phyloP scores from a whole-genome alignment of 116 monocot genomes.

The Dioscorea cayenensis region DNA sequence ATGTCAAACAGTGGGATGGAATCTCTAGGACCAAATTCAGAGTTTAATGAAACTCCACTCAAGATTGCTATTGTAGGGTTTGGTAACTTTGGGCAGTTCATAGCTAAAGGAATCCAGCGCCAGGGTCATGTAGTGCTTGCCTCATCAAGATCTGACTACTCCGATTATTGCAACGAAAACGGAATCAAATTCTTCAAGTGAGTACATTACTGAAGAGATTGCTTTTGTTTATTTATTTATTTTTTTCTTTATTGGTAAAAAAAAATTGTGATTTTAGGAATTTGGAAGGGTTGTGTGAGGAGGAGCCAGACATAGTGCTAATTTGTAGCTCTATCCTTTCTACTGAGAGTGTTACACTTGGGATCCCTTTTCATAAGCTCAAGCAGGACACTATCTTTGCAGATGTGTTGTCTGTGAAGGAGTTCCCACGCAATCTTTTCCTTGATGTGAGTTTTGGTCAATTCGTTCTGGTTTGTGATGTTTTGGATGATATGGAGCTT shows the following conservation, averaged over 20 bases:
- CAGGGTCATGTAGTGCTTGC: slow-evolving; percentile 84
- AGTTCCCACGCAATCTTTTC: slow-evolving; percentile 55
- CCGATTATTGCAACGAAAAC: slow-evolving; percentile 2
- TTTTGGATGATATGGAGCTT: too few species aligned
- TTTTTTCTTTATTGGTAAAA: too few species aligned
- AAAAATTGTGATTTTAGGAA: slow-evolving; percentile 1
- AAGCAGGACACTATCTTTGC: slow-evolving; percentile 64
- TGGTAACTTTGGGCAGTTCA: slow-evolving; percentile 90
- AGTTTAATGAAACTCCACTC: slow-evolving; percentile 8
- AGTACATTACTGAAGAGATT: too few species aligned
- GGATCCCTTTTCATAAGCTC: slow-evolving; percentile 65
- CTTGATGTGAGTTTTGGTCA: neutral
- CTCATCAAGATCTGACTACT: slow-evolving; percentile 79
- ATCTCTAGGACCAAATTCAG: too few species aligned
- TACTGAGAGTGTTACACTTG: slow-evolving; percentile 32
- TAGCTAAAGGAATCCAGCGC: slow-evolving; percentile 37
- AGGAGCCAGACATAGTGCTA: slow-evolving; percentile 79
- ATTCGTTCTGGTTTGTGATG: too few species aligned
- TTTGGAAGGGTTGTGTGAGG: slow-evolving; percentile 75
- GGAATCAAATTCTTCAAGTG: too few species aligned
- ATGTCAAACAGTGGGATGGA: too few species aligned
- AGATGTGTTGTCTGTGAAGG: slow-evolving; percentile 82
- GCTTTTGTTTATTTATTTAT: too few species aligned
- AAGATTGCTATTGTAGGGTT: slow-evolving; percentile 82
- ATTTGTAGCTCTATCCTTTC: slow-evolving; percentile 78